Evolutionary conservation across 2,329 filamentous ascomycete genomes (phyloP).

Genomic region (Mollisia scopiformis): DNA sequence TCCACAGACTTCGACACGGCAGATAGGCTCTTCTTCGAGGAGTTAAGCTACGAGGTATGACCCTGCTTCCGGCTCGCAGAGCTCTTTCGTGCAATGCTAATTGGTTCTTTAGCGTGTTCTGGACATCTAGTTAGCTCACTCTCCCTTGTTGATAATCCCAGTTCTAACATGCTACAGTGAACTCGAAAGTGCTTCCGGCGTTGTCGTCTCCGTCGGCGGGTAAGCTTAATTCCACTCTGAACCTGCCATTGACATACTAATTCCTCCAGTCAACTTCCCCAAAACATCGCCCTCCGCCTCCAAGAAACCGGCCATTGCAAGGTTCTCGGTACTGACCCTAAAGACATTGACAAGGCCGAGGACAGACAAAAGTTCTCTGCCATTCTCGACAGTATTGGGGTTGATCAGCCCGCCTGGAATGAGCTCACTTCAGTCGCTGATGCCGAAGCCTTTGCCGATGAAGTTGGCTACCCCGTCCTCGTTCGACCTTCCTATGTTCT

Average conservation of each 20-base stretch:
- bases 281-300: slow-evolving; percentile 94
- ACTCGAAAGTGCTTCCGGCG: neutral
- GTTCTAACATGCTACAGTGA: no score
- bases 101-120: no score
- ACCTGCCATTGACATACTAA: slow-evolving; percentile 81
- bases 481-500: slow-evolving; percentile 92
- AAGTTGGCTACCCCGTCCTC: slow-evolving; percentile 90
- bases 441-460: slow-evolving; percentile 82
- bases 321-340: slow-evolving; percentile 88
- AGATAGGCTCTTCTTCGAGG: slow-evolving; percentile 95
- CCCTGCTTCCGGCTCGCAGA: no score
- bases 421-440: slow-evolving; percentile 89
- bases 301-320: slow-evolving; percentile 84
- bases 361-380: slow-evolving; percentile 98
- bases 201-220: neutral
- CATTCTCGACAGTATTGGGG: slow-evolving; percentile 93
- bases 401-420: slow-evolving; percentile 98
- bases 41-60: slow-evolving; percentile 91
- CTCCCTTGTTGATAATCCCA: no score
- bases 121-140: no score
- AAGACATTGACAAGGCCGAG: slow-evolving; percentile 96
- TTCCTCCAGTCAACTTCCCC: slow-evolving; percentile 91
- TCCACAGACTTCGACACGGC: slow-evolving; percentile 86
- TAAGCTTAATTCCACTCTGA: slow-evolving; percentile 65
- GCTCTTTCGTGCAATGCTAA: no score